Evolutionary conservation across 345 rosid species (phyloP), one percentile per base, ranked within the genome.

Genomic region (Moringa oleifera): DNA sequence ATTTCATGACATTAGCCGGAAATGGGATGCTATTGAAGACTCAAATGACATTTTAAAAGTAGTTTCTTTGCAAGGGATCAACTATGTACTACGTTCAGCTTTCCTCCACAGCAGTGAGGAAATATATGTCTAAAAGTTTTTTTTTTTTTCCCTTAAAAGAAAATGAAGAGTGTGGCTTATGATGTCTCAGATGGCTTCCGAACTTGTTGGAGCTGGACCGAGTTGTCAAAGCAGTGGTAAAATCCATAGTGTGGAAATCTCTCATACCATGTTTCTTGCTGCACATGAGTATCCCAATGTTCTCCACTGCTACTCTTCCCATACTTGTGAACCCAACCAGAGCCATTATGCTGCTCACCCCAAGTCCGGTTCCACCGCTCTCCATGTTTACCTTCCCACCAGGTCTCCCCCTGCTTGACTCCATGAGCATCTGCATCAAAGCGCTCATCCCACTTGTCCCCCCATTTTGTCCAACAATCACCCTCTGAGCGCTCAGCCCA

Each of bases 401-500:
- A 90, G 41, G 87, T 78, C 79, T 93, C 96, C 23, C 98, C 98
- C 73, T 93, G 98, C 75, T 90, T 93, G 57, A 93, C 92, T n/a
- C 98, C 98, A 0, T 78, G 81, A n/a, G 78, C 78, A 25, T 81
- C 81, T 19, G 75, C 70, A 67, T 84, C 80, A 23, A 93, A 93
- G 76, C 89, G 75, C 67, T 90, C 98, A 19, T 93, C 98, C 98
- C 98, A 90, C 68, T 93, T 93, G 82, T 93, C 98, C 21, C 98
- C 98, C 97, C 98, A 93, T 57, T 87, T 93, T 23, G 94, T 72
- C 97, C 98, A 89, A 20, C 88, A 85, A 21, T 82, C 90, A 0
- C 81, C 98, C 65, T 87, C 89, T 53, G 84, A 77, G 16, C 92
- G 80, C 76, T 90, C 98, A 0, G 97, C 98, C 98, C 98, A 93